Base-by-base conservation (phyloP, 2,329 filamentous ascomycete species). In the Alternaria rosae region DNA sequence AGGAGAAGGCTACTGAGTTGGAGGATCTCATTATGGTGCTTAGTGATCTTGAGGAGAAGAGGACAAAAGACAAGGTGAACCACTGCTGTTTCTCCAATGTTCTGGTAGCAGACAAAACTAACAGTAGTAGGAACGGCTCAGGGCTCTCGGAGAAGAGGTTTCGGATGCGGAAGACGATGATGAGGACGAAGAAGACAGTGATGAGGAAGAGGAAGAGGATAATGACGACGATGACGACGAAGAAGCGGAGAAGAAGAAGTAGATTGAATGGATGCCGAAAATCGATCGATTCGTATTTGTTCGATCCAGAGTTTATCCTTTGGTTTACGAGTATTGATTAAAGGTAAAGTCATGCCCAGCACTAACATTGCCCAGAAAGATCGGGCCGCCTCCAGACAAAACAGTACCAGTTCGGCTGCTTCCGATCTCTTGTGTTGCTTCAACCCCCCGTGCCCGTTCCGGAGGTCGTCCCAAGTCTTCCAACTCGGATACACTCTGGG, bases 21-120 rank as follows among this genome's bases (percentile, higher is more conserved):
- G 82, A 85, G 61, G 82, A 83, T 62, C 68, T 84, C 64, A 80
- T 86, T 59, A 82, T 85, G 52, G 73, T 83, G 5, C 78, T 83
- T 28, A 79, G 81, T 5, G 82, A 84, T 60, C 73, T 85, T 23
- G 81, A 84, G 71, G 79, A 82, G 60, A 83, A 84, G 76, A 62
- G 78, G 62, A 65, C 66, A 9, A 76, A 70, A 32, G 80, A 82
- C 52, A 79, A 80, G 70, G 79, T 79, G 62, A 54, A 66, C 69
- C 4, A 10, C 12, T 15, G 4, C 3, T n/a, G 1, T 15, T 8
- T 7, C 4, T 4, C 13, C 12, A 3, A 15, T 45, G 6, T 1
- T 20, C 9, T 5, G 5, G 12, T 9, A 11, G 1, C 2, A 6
- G 3, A 11, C 13, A 6, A n/a, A 23, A 17, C 54, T 61, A 48